A percentile compares a stretch with the other conserved stretches of the same genome.
phyloP scores from a whole-genome alignment of 2,329 filamentous ascomycete genomes.

The Geosmithia morbida region DNA sequence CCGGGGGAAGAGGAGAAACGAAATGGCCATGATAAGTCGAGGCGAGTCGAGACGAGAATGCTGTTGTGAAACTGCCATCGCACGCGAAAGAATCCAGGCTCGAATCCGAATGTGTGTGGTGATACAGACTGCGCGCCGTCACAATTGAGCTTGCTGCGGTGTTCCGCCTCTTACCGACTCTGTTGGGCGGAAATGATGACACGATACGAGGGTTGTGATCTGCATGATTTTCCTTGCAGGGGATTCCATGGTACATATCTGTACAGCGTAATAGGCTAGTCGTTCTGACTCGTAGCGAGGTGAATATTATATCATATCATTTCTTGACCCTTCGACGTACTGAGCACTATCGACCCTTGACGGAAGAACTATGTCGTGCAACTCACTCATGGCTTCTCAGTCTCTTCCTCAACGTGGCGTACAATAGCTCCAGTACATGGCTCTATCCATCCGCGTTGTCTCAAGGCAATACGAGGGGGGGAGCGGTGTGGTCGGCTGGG shows the following conservation, averaged over 20 bases:
- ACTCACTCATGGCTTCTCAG: too few relatives aligned
- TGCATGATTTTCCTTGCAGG: background rate
- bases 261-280: too few relatives aligned
- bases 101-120: background rate
- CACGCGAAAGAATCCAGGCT: background rate
- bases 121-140: background rate
- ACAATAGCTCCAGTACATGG: too few relatives aligned
- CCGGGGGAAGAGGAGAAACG: background rate
- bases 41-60: background rate
- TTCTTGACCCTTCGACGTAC: background rate
- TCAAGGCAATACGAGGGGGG: too few relatives aligned
- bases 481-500: too few relatives aligned
- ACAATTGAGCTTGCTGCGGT: background rate
- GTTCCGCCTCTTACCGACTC: background rate
- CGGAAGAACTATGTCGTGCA: background rate
- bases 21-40: background rate
- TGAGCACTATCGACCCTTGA: background rate
- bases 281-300: too few relatives aligned
- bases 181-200: background rate
- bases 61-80: background rate
- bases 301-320: too few relatives aligned
- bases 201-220: background rate
- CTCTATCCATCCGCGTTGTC: too few relatives aligned
- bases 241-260: background rate
- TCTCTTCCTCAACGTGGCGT: too few relatives aligned